phyloP scores from a whole-genome alignment of 352 stramenopile species.

The Globisporangium irregulare region DNA sequence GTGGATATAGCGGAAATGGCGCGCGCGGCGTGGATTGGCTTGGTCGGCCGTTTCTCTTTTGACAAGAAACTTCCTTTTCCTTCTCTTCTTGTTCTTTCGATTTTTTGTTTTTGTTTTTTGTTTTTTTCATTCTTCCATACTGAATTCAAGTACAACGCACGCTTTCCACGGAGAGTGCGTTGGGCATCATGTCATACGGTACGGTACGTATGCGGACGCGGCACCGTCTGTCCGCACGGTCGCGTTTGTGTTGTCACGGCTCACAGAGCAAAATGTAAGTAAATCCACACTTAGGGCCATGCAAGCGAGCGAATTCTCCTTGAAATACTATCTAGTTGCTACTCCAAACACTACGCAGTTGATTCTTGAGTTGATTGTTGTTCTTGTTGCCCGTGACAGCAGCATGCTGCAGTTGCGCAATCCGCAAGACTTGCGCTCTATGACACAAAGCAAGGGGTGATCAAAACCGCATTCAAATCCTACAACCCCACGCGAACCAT shows the following conservation, averaged over 20 bases:
- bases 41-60: slow-evolving; percentile 2
- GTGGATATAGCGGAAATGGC: neutral
- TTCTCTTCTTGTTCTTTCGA: slow-evolving; percentile 3
- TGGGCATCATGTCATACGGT: neutral
- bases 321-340: neutral
- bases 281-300: neutral
- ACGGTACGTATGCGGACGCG: neutral
- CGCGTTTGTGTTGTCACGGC: neutral
- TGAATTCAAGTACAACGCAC: neutral
- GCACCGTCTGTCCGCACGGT: neutral
- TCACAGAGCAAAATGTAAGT: neutral
- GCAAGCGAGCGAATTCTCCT: neutral
- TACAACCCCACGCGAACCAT: no score
- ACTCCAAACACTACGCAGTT: neutral
- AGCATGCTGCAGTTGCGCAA: neutral
- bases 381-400: neutral
- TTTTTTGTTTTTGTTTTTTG: slow-evolving; percentile 14
- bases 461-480: no score
- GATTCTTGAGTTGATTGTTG: neutral
- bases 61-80: neutral
- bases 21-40: neutral
- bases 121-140: neutral
- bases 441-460: no score
- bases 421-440: neutral
- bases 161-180: neutral